Percentiles rank a stretch among this genome's conserved stretches.
These are phyloP conservation scores for Chrysanthemum seticuspe DNA, from an alignment of 129 eudicot species.

Conservation along the genomic window DNA sequence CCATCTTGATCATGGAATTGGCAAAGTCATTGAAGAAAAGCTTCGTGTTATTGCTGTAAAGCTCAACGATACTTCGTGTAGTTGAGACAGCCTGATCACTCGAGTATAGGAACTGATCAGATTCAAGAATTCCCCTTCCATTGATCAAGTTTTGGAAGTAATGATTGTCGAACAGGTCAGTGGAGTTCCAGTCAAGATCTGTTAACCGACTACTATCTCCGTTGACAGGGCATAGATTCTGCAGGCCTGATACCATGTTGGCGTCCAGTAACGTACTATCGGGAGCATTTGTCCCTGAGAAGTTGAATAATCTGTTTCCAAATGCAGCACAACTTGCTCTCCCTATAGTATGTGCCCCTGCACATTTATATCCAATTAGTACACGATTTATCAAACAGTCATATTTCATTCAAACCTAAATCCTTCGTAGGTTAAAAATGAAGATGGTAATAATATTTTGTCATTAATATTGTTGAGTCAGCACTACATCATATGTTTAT, in stretches of 20 bases:
- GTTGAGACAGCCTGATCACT: slow-evolving; percentile 29
- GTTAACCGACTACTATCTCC: slow-evolving; percentile 27
- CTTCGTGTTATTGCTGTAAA: slow-evolving; percentile 18
- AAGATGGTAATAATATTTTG: too few relatives aligned
- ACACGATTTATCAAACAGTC: too few relatives aligned
- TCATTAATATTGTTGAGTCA: too few relatives aligned
- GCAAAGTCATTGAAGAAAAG: slow-evolving; percentile 33
- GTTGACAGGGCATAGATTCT: slow-evolving; percentile 30
- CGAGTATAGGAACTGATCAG: slow-evolving; percentile 41
- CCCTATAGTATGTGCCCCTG: slow-evolving; percentile 21
- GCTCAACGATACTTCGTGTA: slow-evolving; percentile 33
- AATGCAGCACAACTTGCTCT: slow-evolving; percentile 35
- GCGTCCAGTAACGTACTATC: slow-evolving; percentile 32
- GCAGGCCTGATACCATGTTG: slow-evolving; percentile 35
- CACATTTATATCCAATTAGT: too few relatives aligned
- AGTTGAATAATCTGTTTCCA: slow-evolving; percentile 37
- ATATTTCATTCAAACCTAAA: too few relatives aligned
- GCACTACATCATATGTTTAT: too few relatives aligned
- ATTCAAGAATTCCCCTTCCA: slow-evolving; percentile 37
- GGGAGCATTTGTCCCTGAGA: slow-evolving; percentile 34
- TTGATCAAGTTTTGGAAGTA: slow-evolving; percentile 45
- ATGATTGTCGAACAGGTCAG: slow-evolving; percentile 38
- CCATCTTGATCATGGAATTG: slow-evolving; percentile 47
- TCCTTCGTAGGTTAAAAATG: too few relatives aligned
- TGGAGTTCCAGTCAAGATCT: slow-evolving; percentile 39